Conservation (phyloP, 75 land plant genomes). For the Adiantum capillusveneris region DNA sequence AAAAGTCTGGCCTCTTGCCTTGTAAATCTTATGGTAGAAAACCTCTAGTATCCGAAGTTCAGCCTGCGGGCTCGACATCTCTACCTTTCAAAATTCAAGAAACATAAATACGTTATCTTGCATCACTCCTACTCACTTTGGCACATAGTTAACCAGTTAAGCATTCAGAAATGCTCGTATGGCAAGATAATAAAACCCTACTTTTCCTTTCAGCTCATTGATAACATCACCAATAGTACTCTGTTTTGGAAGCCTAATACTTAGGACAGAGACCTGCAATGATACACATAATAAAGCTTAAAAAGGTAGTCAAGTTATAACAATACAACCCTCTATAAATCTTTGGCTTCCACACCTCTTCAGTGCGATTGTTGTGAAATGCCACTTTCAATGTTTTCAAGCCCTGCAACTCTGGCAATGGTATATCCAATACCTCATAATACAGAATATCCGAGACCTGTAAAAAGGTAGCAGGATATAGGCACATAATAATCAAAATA, state of each 20-base stretch:
- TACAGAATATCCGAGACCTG: conserved; percentile 92
- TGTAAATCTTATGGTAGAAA: conserved; percentile 29
- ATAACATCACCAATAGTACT: conserved; percentile 52
- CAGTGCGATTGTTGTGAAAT: conserved; percentile 35
- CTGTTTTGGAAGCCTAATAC: conserved; percentile 40
- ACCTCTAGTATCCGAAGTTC: conserved; percentile 26
- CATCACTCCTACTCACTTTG: no score
- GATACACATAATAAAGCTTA: not conserved
- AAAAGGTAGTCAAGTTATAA: no score
- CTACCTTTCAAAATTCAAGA: conserved; percentile 10
- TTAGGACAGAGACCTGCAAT: conserved; percentile 33
- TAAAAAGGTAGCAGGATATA: not conserved
- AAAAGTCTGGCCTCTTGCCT: conserved; percentile 8
- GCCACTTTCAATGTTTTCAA: conserved; percentile 88
- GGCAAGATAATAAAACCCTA: not conserved
- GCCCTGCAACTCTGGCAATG: conserved; percentile 91
- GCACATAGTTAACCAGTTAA: no score
- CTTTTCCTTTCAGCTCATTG: conserved; percentile 44
- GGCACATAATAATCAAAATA: not conserved
- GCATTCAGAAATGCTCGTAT: no score
- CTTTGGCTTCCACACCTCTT: conserved; percentile 1
- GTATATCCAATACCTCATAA: conserved; percentile 91
- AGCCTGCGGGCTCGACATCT: conserved; percentile 23
- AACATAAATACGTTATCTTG: no score
- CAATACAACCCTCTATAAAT: no score